A percentile compares a stretch with the other conserved stretches of the same genome.
Conservation (phyloP, 1,284 basidiomycete genomes). For the Thecaphora thlaspeos region DNA sequence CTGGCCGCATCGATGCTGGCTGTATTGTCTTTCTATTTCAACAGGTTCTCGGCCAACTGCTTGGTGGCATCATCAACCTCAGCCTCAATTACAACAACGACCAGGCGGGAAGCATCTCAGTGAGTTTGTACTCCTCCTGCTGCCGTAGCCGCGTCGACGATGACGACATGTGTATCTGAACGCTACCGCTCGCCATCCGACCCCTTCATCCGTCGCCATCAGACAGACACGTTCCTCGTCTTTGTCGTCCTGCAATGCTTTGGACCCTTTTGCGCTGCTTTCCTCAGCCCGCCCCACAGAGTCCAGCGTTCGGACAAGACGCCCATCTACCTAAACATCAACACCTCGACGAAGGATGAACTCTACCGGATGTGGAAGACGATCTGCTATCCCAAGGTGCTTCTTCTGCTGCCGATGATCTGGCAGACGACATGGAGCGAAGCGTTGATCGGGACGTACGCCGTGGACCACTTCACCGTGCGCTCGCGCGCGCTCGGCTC, state of each 20-base stretch:
- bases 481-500: constrained; percentile 57
- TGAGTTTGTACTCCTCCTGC: no score
- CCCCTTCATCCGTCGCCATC: no score
- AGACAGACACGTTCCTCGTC: constrained; percentile 59
- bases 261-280: constrained; percentile 53
- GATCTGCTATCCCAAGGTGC: constrained; percentile 31
- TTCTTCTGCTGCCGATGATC: constrained; percentile 47
- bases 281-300: constrained; percentile 55
- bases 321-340: constrained; percentile 52
- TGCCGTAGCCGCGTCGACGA: no score
- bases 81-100: constrained; percentile 54
- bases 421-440: constrained; percentile 49
- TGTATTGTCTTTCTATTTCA: no score
- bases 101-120: constrained; percentile 51
- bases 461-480: constrained; percentile 46
- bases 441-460: constrained; percentile 52
- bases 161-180: no score
- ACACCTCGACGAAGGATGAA: constrained; percentile 40
- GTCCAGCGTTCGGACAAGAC: constrained; percentile 57
- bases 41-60: constrained; percentile 49
- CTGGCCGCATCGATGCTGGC: no score
- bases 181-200: no score
- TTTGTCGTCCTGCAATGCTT: constrained; percentile 58
- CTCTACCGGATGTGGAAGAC: constrained; percentile 42
- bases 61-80: constrained; percentile 58